Evolutionary conservation across 768 basidiomycete species (phyloP).

Genomic region (Suillus weaverae): DNA sequence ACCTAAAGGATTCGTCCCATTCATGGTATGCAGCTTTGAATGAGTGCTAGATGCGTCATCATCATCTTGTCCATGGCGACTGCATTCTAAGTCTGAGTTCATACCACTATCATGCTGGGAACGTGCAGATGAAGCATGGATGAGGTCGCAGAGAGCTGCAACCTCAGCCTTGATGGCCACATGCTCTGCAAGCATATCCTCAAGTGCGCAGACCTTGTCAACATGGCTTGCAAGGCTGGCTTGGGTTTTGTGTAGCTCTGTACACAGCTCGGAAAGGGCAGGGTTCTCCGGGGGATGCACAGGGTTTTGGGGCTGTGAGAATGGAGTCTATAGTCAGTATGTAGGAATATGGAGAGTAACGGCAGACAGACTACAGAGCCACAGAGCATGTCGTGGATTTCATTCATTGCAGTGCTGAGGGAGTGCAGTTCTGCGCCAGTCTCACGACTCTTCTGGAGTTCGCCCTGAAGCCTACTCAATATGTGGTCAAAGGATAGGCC

Average conservation of each 20-base stretch:
- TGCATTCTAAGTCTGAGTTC: constrained; percentile 12
- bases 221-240: constrained; percentile 71
- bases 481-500: constrained; percentile 93
- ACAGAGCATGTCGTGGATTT: constrained; percentile 90
- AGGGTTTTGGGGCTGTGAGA: constrained; percentile 50
- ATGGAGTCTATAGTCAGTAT: constrained; percentile 12
- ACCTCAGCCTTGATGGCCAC: constrained; percentile 83
- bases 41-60: constrained; percentile 72
- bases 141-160: constrained; percentile 62
- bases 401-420: constrained; percentile 75
- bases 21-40: constrained; percentile 41
- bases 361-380: constrained; percentile 68
- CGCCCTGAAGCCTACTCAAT: constrained; percentile 81
- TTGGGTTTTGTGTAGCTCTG: constrained; percentile 85
- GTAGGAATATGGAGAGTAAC: constrained; percentile 2
- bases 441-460: constrained; percentile 94
- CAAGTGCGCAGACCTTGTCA: constrained; percentile 81
- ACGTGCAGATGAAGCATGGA: constrained; percentile 46
- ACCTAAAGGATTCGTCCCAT: constrained; percentile 19
- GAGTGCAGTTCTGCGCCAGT: constrained; percentile 84
- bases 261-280: constrained; percentile 64
- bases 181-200: constrained; percentile 80
- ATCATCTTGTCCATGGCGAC: constrained; percentile 45
- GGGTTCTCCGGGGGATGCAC: constrained; percentile 18
- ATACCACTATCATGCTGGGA: constrained; percentile 17